Evolutionary conservation across 2,329 filamentous ascomycete genomes (phyloP).

Genomic region (Blastomyces gilchristii): DNA sequence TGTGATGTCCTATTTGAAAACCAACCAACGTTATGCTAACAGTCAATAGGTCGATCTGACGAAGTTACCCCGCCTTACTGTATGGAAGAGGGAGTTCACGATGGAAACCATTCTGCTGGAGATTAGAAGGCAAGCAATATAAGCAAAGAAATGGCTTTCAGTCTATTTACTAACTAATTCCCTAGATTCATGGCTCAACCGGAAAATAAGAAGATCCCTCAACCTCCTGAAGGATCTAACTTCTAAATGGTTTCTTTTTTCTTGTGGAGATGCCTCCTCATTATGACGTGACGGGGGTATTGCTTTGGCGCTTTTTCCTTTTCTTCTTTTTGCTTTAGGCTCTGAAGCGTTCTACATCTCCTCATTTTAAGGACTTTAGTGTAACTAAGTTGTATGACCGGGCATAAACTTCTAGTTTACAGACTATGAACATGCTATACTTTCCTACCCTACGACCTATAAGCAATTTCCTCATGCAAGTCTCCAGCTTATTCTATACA

Average conservation of each 20-base stretch:
- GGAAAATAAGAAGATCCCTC: conserved; percentile 86
- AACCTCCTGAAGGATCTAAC: conserved; percentile 76
- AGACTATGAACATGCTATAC: not conserved
- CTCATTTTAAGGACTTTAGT: not conserved
- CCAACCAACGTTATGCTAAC: conserved; percentile 1
- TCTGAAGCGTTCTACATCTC: not conserved
- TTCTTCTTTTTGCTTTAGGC: conserved; percentile 20
- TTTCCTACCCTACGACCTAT: not conserved
- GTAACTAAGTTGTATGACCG: not conserved
- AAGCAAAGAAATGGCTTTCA: conserved; percentile 13
- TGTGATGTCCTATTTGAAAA: not conserved
- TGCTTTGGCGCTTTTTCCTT: not conserved
- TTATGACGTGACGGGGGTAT: conserved; percentile 3
- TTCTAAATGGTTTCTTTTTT: conserved; percentile 27
- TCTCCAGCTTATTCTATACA: not conserved
- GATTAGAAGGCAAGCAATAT: conserved; percentile 54
- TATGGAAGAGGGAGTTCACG: conserved; percentile 87
- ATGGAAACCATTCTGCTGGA: conserved; percentile 92
- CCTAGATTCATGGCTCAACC: conserved; percentile 83
- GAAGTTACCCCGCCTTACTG: conserved; percentile 72
- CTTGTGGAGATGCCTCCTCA: not conserved
- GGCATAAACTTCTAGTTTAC: conserved; percentile 4
- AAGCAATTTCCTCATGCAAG: not conserved
- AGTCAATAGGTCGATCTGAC: conserved; percentile 61
- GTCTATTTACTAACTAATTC: conserved; percentile 7